phyloP scores from a whole-genome alignment of 306 rosid genomes.

The Quercus glauca region DNA sequence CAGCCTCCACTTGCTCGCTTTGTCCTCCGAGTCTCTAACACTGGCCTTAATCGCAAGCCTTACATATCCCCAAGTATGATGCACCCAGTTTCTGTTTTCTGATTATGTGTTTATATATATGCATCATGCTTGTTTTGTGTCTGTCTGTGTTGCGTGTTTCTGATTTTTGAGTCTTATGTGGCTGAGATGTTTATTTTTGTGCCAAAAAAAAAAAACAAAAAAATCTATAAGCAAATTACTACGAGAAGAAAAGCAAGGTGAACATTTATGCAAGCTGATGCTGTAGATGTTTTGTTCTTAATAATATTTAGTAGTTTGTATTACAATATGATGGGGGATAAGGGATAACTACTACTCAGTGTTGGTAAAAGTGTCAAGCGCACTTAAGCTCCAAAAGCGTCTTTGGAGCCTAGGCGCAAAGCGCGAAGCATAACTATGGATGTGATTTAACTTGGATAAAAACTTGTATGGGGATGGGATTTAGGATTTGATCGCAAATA shows the following conservation, averaged over 20 bases:
- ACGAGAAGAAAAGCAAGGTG: not conserved
- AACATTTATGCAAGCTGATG: not conserved
- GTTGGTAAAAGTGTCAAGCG: too few relatives aligned
- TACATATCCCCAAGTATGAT: conserved; percentile 60
- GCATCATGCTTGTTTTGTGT: not conserved
- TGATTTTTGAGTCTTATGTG: conserved; percentile 5
- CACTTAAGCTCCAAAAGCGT: too few relatives aligned
- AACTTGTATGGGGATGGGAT: not conserved
- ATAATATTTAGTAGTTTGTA: not conserved
- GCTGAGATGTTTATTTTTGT: not conserved
- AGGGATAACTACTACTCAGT: not conserved
- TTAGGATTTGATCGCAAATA: not conserved
- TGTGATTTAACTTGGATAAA: not conserved
- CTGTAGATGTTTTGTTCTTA: not conserved
- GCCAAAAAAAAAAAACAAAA: not conserved
- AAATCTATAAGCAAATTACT: not conserved
- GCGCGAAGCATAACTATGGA: too few relatives aligned
- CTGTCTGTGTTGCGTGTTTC: not conserved
- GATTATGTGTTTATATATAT: not conserved
- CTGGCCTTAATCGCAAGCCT: conserved; percentile 54
- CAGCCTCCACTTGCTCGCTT: conserved; percentile 78
- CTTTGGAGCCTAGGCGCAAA: too few relatives aligned
- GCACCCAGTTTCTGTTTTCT: not conserved
- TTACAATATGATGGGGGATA: not conserved
- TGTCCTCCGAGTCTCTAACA: conserved; percentile 57